Base-by-base conservation (phyloP, 495 filamentous ascomycete genomes). In the Letharia columbiana region DNA sequence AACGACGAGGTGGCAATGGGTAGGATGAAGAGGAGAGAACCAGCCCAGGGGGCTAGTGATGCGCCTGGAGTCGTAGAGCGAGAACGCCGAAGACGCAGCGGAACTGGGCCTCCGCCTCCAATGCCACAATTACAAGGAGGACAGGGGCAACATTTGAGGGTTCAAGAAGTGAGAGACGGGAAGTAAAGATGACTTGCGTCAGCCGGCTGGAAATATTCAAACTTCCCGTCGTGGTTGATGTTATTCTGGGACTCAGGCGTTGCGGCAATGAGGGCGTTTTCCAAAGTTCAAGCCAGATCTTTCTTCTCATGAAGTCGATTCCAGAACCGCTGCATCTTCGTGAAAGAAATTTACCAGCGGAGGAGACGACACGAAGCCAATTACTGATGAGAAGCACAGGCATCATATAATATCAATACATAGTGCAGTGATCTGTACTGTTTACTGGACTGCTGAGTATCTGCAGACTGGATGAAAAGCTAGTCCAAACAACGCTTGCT, bases 61-160 rank as follows among this genome's bases (percentile, higher is more conserved):
- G 77, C 79, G 13, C 73, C 74, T 31, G 87, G 86, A 13, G 79
- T 86, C 23, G 68, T 83, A 8, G 88, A 90, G 71, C 76, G 88
- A 62, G 88, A 91, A 71, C 75, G 88, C 67, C 79, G 88, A 73
- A 80, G 86, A 65, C 79, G 88, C 47, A 87, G 83, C 63, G 88
- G 88, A 11, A 90, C 88, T 10, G 71, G 71, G 20, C 68, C 68
- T 44, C 68, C 68, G 41, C 69, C 71, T n/a, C 66, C 66, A 18
- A 67, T 68, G 64, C 71, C 70, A 17, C 68, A 64, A 41, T 56
- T 72, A n/a, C 67, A 66, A 41, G 68, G 66, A 23, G 65, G 45
- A 4, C 63, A 69, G 28, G 68, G 68, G 9, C 71, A 72, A 44
- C 64, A 68, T 63, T 33, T 72, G 37, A 49, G 69, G 41, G 71